Base-by-base conservation (phyloP, 2,329 filamentous ascomycete genomes). In the Colletotrichum abscissum region DNA sequence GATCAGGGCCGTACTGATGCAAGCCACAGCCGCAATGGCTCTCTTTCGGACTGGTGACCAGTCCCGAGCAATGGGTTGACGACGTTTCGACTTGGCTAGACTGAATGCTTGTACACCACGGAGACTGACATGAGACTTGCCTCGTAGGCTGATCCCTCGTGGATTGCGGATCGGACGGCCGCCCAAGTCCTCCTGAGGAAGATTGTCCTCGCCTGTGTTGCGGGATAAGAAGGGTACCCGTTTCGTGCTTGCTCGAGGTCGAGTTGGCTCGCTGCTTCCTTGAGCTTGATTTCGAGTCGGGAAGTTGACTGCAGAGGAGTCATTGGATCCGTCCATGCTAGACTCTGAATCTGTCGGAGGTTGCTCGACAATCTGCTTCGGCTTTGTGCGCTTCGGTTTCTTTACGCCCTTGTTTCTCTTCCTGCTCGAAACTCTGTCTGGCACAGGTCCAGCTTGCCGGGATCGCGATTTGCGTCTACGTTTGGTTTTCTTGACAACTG, bases 1-100 rank as follows among this genome's bases (percentile, higher is more conserved):
- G 58, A 95, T 86, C 67, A 94, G 84, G 16, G 92, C 90, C 6
- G 93, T 94, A 76, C 93, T 94, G 76, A 92, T 84, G 78, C 94
- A 95, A 11, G 92, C 91, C 71, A 94, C 89, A 4, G 86, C 82
- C 4, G 94, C 93, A 28, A 91, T 88, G 73, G 93, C 89, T 72
- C 92, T 85, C 81, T 95, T 96, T 75, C 92, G 90, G 24, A 83
- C 80, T 8, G 87, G 85, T 14, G 89, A 90, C 94, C 90, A 96
- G 77, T 95, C 92, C 78, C 93, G 88, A 35, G 93, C 92, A 77
- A 94, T 91, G 0, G 92, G 90, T 72, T 92, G 89, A 30, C 89
- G 86, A 74, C 87, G 89, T 76, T 92, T 88, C 7, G 87, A 88
- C 74, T 84, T 86, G 57, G 85, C 81, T 65, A 91, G 80, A 74